Conservation (phyloP, 1,284 basidiomycete genomes). For the Ustilago trichophora region DNA sequence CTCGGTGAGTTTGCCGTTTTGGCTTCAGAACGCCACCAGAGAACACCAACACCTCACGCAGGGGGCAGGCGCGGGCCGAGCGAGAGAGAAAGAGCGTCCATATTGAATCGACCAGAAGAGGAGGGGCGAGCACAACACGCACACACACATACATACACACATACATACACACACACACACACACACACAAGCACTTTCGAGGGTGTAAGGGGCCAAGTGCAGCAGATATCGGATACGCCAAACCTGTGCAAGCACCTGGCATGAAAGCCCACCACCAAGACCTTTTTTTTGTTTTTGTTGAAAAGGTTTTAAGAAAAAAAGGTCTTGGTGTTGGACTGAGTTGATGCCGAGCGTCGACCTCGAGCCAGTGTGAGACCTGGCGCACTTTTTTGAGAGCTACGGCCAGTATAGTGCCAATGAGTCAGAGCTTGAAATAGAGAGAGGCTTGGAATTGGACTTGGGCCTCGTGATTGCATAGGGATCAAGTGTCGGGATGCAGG, state of each 20-base stretch:
- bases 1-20: neutral
- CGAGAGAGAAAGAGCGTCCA: neutral
- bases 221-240: conserved; percentile 2
- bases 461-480: conserved; percentile 8
- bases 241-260: no score
- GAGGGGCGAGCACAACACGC: neutral
- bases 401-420: no score
- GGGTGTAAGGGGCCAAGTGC: neutral
- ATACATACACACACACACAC: no score
- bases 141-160: no score
- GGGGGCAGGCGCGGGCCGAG: no score
- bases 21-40: conserved; percentile 4
- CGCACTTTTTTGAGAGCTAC: no score
- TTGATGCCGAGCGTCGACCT: conserved; percentile 5
- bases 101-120: neutral
- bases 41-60: neutral
- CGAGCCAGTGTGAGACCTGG: conserved; percentile 2
- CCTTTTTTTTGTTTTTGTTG: no score
- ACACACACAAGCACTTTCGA: neutral
- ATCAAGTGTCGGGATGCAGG: conserved; percentile 5
- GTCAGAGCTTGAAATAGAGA: no score
- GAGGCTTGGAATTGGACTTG: neutral
- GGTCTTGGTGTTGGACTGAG: neutral
- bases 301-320: no score
- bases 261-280: no score